Evolutionary conservation across 257 asterid species (phyloP).

Genomic region (Ilex asprella): DNA sequence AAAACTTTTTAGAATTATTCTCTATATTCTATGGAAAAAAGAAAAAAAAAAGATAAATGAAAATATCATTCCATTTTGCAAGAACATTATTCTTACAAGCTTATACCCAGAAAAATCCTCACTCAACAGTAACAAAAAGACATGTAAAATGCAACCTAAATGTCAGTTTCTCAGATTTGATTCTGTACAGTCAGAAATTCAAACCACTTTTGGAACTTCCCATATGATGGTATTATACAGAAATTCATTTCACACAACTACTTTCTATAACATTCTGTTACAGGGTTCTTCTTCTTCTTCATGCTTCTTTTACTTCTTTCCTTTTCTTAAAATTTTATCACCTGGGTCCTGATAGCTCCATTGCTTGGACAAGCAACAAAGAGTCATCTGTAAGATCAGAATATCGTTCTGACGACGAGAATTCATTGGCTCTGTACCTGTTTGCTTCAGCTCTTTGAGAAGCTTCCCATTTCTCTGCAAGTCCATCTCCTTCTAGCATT

Average conservation of each 20-base stretch:
- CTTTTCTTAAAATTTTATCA: slow-evolving; percentile 19
- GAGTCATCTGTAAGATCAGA: slow-evolving; percentile 95
- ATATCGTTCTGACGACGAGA: slow-evolving; percentile 76
- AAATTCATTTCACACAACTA: slow-evolving; percentile 4
- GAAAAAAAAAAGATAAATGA: too few relatives aligned
- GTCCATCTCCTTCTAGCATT: slow-evolving; percentile 97
- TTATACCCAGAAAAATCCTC: background rate
- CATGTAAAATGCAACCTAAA: background rate
- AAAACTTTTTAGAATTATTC: too few relatives aligned
- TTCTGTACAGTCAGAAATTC: slow-evolving; percentile 6
- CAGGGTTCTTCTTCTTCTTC: background rate
- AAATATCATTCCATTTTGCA: background rate
- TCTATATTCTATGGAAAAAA: too few relatives aligned
- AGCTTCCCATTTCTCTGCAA: slow-evolving; percentile 96
- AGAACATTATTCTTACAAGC: slow-evolving; percentile 11
- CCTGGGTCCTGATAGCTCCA: slow-evolving; percentile 96
- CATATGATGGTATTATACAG: background rate
- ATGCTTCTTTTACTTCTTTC: background rate
- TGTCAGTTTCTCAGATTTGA: slow-evolving; percentile 4
- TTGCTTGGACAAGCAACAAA: slow-evolving; percentile 78
- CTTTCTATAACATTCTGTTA: slow-evolving; percentile 6
- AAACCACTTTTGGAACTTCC: background rate
- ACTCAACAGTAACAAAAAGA: background rate
- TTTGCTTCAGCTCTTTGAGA: slow-evolving; percentile 71
- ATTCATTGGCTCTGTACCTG: slow-evolving; percentile 63